Conservation (phyloP, 2,329 filamentous ascomycete species). For the Pseudopithomyces maydicus region DNA sequence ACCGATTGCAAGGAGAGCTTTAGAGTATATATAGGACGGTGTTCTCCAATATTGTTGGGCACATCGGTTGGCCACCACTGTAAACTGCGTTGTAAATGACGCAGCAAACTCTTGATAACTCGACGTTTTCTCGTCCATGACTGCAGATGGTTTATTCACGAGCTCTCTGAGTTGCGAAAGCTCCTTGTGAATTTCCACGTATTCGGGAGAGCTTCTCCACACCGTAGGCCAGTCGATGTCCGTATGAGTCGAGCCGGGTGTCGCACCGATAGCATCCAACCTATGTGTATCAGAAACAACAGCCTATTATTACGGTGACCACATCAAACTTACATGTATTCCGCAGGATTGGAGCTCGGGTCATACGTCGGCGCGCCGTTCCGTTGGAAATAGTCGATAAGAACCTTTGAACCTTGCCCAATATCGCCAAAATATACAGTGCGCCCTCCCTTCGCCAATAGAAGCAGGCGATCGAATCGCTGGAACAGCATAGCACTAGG, state of each 20-base stretch:
- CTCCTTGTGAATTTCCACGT: constrained; percentile 50
- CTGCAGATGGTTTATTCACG: constrained; percentile 45
- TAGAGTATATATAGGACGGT: constrained; percentile 87
- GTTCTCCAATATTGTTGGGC: constrained; percentile 94
- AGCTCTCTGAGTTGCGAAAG: constrained; percentile 41
- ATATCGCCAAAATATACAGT: constrained; percentile 85
- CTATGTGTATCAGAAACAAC: background rate
- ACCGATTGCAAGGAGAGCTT: constrained; percentile 68
- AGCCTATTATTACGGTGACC: background rate
- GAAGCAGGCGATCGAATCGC: constrained; percentile 80
- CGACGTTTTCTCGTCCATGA: constrained; percentile 52
- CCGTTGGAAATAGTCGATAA: constrained; percentile 77
- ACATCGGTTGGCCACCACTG: constrained; percentile 71
- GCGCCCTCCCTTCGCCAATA: constrained; percentile 74
- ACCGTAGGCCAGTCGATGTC: constrained; percentile 56
- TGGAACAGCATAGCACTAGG: constrained; percentile 94
- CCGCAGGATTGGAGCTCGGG: constrained; percentile 74
- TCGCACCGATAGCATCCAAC: constrained; percentile 59
- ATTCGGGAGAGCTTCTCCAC: constrained; percentile 57
- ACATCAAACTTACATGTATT: constrained; percentile 66
- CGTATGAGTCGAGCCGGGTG: constrained; percentile 52
- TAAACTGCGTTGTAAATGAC: constrained; percentile 70
- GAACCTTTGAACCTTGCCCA: constrained; percentile 68
- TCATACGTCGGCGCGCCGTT: constrained; percentile 71
- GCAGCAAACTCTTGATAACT: constrained; percentile 80